These are phyloP conservation scores for Dendrostoma leiphaemia DNA, from an alignment of 2,329 filamentous ascomycete species.

Conservation along the genomic window DNA sequence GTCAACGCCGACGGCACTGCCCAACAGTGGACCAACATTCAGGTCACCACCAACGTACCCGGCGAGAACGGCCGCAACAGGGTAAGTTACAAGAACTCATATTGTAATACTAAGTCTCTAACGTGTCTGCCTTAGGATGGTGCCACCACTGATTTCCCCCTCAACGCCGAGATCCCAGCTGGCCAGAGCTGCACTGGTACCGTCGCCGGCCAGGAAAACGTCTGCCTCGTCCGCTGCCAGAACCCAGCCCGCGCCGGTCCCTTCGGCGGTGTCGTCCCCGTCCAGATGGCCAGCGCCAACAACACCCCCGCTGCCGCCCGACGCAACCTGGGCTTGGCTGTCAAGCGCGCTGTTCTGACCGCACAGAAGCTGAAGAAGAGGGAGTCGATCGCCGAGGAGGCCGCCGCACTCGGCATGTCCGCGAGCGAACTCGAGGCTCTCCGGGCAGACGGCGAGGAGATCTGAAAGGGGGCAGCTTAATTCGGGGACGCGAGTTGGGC, in stretches of 20 bases:
- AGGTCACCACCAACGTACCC: constrained; percentile 52
- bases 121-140: constrained; percentile 30
- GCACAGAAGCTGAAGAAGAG: constrained; percentile 19
- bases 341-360: constrained; percentile 24
- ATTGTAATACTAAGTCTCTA: background rate
- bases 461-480: constrained; percentile 12
- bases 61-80: constrained; percentile 49
- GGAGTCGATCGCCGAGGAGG: constrained; percentile 9
- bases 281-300: constrained; percentile 27
- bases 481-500: background rate
- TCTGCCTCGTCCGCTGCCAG: constrained; percentile 63
- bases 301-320: constrained; percentile 21
- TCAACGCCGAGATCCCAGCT: constrained; percentile 56
- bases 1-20: constrained; percentile 61
- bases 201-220: constrained; percentile 55
- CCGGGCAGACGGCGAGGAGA: constrained; percentile 22
- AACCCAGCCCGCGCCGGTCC: constrained; percentile 60
- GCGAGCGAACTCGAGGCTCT: constrained; percentile 23
- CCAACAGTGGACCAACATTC: constrained; percentile 48
- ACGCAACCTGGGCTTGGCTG: constrained; percentile 25
- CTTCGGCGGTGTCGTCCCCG: constrained; percentile 48
- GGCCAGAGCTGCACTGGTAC: constrained; percentile 57
- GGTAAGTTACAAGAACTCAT: constrained; percentile 19
- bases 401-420: constrained; percentile 9
- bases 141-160: constrained; percentile 42